Conservation (phyloP, 805 yeast species). For the Aciculoconidium aculeatum region DNA sequence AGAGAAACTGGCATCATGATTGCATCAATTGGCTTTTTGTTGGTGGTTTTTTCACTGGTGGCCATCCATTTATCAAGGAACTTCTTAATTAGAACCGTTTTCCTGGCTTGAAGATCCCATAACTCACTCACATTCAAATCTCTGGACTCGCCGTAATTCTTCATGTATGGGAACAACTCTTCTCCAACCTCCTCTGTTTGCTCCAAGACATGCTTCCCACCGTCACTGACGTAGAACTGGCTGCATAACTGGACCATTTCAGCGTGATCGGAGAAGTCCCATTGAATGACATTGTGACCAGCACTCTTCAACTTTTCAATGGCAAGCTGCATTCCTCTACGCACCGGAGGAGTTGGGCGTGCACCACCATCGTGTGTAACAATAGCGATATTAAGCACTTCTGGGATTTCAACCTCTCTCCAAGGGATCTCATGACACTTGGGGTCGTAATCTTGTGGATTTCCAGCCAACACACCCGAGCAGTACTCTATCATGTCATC, state of each 20-base stretch:
- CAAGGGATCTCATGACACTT: conserved; percentile 47
- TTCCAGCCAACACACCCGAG: conserved; percentile 27
- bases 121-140: conserved; percentile 33
- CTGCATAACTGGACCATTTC: conserved; percentile 25
- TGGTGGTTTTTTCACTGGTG: conserved; percentile 28
- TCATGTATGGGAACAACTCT: conserved; percentile 39
- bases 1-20: conserved; percentile 45
- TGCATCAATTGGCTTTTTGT: conserved; percentile 44
- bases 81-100: conserved; percentile 32
- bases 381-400: conserved; percentile 39
- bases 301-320: conserved; percentile 28
- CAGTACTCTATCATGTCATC: conserved; percentile 36
- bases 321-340: conserved; percentile 36
- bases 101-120: conserved; percentile 34
- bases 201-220: conserved; percentile 31
- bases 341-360: conserved; percentile 52
- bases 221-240: conserved; percentile 41
- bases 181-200: conserved; percentile 37
- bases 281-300: conserved; percentile 48
- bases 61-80: conserved; percentile 28
- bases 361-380: conserved; percentile 39
- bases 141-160: conserved; percentile 27
- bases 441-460: conserved; percentile 48
- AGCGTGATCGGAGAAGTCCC: conserved; percentile 38
- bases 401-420: conserved; percentile 30